Percentiles rank a stretch among this genome's conserved stretches.
Evolutionary conservation across 345 rosid genomes (phyloP).

Genomic region (Populus nigra): DNA sequence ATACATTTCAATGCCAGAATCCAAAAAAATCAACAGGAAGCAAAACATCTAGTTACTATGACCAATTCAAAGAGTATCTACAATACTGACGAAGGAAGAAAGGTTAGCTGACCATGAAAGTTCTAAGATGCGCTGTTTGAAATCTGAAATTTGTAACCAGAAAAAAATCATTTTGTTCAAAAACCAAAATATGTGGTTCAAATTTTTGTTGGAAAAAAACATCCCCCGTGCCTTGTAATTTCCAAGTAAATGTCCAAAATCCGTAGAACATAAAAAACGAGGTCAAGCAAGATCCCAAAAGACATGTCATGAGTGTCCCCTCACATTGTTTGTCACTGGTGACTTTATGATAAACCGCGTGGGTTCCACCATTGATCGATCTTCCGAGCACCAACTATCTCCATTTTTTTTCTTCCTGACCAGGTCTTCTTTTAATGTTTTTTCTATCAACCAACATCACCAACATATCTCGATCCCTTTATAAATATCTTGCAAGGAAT

Average conservation of each 20-base stretch:
- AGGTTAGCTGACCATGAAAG: background rate
- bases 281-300: conserved; percentile 1
- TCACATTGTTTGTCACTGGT: background rate
- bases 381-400: background rate
- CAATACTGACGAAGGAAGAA: background rate
- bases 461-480: background rate
- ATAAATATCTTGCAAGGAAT: conserved; percentile 13
- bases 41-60: background rate
- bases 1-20: background rate
- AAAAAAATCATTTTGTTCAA: background rate
- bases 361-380: conserved; percentile 36
- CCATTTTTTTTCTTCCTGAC: background rate
- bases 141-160: background rate
- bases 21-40: background rate
- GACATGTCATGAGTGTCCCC: conserved; percentile 10
- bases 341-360: conserved; percentile 42
- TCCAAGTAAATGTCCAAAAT: conserved; percentile 41
- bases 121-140: background rate
- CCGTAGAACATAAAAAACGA: conserved; percentile 2
- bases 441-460: background rate
- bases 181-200: background rate
- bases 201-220: background rate
- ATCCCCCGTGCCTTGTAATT: conserved; percentile 11
- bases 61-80: background rate
- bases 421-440: conserved; percentile 22